Evolutionary conservation across 1,139 yeast genomes (phyloP), one percentile per base, ranked within the genome.

Genomic region (Geotrichum candidum): DNA sequence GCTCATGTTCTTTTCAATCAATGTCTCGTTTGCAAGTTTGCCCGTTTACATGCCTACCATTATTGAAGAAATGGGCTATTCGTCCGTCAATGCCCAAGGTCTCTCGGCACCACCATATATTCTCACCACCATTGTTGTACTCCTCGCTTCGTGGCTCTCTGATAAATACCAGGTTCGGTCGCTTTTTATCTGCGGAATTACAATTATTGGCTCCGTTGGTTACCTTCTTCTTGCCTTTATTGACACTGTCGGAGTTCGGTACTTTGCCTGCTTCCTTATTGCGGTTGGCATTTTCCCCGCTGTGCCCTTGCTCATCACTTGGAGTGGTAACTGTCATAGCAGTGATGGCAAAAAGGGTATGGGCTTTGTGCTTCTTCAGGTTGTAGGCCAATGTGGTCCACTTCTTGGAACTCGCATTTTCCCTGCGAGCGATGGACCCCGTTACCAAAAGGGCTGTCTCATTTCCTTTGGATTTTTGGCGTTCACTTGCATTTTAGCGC

Each of bases 341-440:
- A 58, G 64, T 23, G 68, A 68, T 53, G 55, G 64, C 25, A 56
- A 63, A 7, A 65, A 63, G 52, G 67, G 67, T 23, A 58, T 68
- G 25, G 70, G 68, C 4, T 63, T 65, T 54, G 67, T 66, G 15
- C 51, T 68, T 61, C 60, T 68, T 15, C 64, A 66, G 53, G 56
- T 63, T n/a, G 66, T 65, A 45, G 70, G 70, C 51, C 70, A 68
- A 58, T 66, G 69, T 53, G 69, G 69, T 15, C 68, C 70, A n/a
- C 50, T 67, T 31, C 64, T 68, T 3, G 70, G 70, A 15, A 66
- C 70, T 6, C 64, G 67, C 3, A 38, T 68, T 31, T 68, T 64
- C 51, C 70, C 70, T 4, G 66, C 56, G 4, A 35, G 61, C 13
- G 68, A 68, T n/a, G 68, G 65, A 9, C 70, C 70, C 11, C 62